Percentiles rank a stretch among this genome's conserved stretches.
phyloP scores from a whole-genome alignment of 345 rosid species.

The Aquilaria yunnanensis region DNA sequence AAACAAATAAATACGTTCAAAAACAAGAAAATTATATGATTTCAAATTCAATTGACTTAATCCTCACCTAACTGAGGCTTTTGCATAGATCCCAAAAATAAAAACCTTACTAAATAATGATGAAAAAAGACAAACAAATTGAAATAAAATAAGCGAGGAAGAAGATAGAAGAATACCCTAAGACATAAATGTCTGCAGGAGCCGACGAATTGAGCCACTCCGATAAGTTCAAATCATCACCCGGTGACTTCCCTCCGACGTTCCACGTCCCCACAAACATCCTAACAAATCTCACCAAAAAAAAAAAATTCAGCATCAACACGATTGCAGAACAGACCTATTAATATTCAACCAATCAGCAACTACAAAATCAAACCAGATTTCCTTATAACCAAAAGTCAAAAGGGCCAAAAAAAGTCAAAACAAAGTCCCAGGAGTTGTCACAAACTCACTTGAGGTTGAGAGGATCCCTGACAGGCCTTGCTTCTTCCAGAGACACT shows the following conservation, averaged over 20 bases:
- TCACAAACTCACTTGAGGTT: slow-evolving; percentile 46
- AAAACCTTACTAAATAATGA: background rate
- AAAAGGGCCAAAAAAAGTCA: background rate
- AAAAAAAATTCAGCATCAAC: background rate
- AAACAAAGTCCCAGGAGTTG: background rate
- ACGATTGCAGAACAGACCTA: too few relatives aligned
- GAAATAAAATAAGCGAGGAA: background rate
- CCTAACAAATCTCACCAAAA: slow-evolving; percentile 26
- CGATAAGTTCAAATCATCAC: slow-evolving; percentile 49
- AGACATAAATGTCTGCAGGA: slow-evolving; percentile 71
- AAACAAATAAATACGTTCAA: background rate
- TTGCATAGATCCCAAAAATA: background rate
- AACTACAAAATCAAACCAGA: slow-evolving; percentile 1
- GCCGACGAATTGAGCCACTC: slow-evolving; percentile 58
- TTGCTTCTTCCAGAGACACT: slow-evolving; percentile 19
- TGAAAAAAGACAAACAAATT: too few relatives aligned
- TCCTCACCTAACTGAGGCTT: background rate
- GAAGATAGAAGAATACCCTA: slow-evolving; percentile 45
- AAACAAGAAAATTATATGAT: background rate
- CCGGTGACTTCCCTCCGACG: slow-evolving; percentile 82
- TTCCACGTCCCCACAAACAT: slow-evolving; percentile 95
- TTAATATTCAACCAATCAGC: too few relatives aligned
- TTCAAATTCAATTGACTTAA: background rate
- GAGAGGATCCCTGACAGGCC: slow-evolving; percentile 23
- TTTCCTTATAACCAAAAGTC: background rate